A percentile compares a stretch with the other conserved stretches of the same genome.
These are phyloP conservation scores for Pichia phayaonensis DNA, from an alignment of 805 yeast species.

Conservation along the genomic window DNA sequence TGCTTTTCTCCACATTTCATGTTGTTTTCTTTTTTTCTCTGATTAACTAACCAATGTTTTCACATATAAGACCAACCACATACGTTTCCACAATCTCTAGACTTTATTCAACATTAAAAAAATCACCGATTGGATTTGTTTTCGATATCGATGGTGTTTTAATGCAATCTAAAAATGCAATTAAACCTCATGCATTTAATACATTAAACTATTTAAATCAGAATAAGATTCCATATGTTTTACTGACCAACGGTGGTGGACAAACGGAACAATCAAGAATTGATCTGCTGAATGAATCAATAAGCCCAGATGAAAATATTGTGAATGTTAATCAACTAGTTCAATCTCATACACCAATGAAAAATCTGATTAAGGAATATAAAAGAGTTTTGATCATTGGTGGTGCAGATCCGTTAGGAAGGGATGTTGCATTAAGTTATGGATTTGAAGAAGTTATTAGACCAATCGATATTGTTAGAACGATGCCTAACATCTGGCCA, in stretches of 20 bases:
- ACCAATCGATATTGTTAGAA: constrained; percentile 60
- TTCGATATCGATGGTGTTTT: constrained; percentile 79
- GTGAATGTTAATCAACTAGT: constrained; percentile 53
- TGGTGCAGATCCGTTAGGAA: constrained; percentile 63
- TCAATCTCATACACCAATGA: constrained; percentile 84
- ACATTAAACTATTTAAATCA: constrained; percentile 42
- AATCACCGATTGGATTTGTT: constrained; percentile 24
- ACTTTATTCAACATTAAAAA: not conserved
- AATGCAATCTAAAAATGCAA: constrained; percentile 60
- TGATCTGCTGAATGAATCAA: constrained; percentile 35
- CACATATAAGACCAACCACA: not conserved
- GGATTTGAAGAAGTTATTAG: constrained; percentile 72
- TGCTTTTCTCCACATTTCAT: not conserved
- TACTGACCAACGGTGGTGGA: constrained; percentile 91
- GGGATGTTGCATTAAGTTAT: constrained; percentile 66
- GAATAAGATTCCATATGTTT: constrained; percentile 60
- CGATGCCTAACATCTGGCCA: constrained; percentile 57
- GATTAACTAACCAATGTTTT: not conserved
- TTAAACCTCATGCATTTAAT: constrained; percentile 51
- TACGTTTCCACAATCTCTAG: not conserved
- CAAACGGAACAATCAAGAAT: constrained; percentile 56
- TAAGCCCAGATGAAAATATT: constrained; percentile 22
- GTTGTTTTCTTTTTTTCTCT: too few species aligned
- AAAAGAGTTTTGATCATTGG: constrained; percentile 74
- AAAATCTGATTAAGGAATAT: constrained; percentile 42